Percentiles rank a stretch among this genome's conserved stretches.
phyloP scores from a whole-genome alignment of 2,329 filamentous ascomycete genomes.

The Hypoxylon sp. region DNA sequence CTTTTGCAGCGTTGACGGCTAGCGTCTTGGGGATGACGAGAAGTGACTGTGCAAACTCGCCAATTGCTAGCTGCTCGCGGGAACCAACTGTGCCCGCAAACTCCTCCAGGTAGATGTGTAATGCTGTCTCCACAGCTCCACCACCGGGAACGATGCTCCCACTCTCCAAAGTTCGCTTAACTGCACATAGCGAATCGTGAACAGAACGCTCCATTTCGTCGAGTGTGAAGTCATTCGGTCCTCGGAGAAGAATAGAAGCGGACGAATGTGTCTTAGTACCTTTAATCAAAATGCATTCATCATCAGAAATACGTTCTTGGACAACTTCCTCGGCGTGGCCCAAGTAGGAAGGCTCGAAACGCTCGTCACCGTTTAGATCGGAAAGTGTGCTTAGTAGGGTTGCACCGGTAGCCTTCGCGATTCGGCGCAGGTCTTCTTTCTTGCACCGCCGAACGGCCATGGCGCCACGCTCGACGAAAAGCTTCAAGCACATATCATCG shows the following conservation, averaged over 20 bases:
- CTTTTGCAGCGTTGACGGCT: slow-evolving; percentile 96
- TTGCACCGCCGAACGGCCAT: slow-evolving; percentile 98
- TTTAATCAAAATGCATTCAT: slow-evolving; percentile 97
- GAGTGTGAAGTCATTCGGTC: slow-evolving; percentile 94
- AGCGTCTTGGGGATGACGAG: slow-evolving; percentile 96
- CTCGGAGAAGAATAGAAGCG: slow-evolving; percentile 95
- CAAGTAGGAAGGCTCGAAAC: slow-evolving; percentile 90
- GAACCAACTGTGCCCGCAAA: slow-evolving; percentile 98
- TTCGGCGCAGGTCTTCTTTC: slow-evolving; percentile 96
- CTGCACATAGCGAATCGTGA: slow-evolving; percentile 95
- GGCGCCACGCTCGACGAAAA: slow-evolving; percentile 92
- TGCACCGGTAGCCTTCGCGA: slow-evolving; percentile 95
- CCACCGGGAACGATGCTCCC: slow-evolving; percentile 97
- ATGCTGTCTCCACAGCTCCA: slow-evolving; percentile 96
- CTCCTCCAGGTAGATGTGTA: slow-evolving; percentile 99
- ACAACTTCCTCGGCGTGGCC: slow-evolving; percentile 94
- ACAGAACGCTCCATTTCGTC: slow-evolving; percentile 99
- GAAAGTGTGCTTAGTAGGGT: slow-evolving; percentile 94
- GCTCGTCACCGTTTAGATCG: slow-evolving; percentile 97
- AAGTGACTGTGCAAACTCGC: slow-evolving; percentile 95
- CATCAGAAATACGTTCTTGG: slow-evolving; percentile 99
- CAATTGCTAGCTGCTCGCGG: slow-evolving; percentile 96
- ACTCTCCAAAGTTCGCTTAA: slow-evolving; percentile 97
- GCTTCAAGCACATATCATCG: slow-evolving; percentile 94
- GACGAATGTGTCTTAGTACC: slow-evolving; percentile 95